Evolutionary conservation across 1,284 basidiomycete species (phyloP).

Genomic region (Pseudozyma sp.): DNA sequence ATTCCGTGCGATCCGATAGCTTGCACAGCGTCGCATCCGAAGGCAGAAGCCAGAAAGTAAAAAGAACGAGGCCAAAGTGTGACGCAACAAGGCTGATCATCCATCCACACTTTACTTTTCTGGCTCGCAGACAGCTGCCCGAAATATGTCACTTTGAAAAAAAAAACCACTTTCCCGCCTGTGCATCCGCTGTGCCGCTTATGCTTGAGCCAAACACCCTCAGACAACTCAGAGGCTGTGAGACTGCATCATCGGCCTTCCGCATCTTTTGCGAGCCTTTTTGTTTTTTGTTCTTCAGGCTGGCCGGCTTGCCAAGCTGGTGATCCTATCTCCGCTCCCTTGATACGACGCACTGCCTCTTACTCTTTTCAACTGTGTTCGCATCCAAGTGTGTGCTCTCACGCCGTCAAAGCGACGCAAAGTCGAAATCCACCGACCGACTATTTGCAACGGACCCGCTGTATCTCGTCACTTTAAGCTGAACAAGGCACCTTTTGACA

Average conservation of each 20-base stretch:
- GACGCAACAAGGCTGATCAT: too few relatives aligned
- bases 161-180: neutral
- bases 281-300: neutral
- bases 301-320: too few relatives aligned
- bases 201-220: too few relatives aligned
- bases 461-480: too few relatives aligned
- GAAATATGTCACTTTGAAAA: too few relatives aligned
- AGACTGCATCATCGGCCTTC: neutral
- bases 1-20: constrained; percentile 16
- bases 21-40: constrained; percentile 2
- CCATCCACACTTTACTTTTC: constrained; percentile 13
- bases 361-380: neutral
- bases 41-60: neutral
- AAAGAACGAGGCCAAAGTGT: too few relatives aligned
- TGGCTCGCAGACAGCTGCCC: too few relatives aligned
- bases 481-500: too few relatives aligned
- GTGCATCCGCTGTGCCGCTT: neutral
- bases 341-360: too few relatives aligned
- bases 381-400: neutral
- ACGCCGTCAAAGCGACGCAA: neutral
- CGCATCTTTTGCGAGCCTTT: neutral
- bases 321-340: neutral
- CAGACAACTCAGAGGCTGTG: too few relatives aligned
- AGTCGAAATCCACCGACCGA: too few relatives aligned
- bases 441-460: too few relatives aligned